Evolutionary conservation across 2,329 filamentous ascomycete species (phyloP).

Genomic region (Aspergillus udagawae): DNA sequence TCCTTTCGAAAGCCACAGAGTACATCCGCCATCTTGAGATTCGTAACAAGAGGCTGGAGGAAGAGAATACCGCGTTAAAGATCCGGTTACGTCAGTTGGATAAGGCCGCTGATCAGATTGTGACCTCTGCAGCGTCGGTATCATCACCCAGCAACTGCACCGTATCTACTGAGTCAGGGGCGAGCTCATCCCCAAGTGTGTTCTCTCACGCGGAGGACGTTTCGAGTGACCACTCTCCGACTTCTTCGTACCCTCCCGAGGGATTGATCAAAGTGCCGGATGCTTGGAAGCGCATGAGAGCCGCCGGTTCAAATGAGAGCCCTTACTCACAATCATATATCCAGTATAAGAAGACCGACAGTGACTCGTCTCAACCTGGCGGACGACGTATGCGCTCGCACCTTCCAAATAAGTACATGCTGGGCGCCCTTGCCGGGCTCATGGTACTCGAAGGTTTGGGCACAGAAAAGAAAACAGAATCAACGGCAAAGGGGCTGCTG

Average conservation of each 20-base stretch:
- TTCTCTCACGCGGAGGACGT: slow-evolving; percentile 39
- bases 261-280: slow-evolving; percentile 44
- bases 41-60: slow-evolving; percentile 73
- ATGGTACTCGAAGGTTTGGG: slow-evolving; percentile 84
- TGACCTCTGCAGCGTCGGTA: slow-evolving; percentile 34
- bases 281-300: slow-evolving; percentile 40
- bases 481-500: slow-evolving; percentile 62
- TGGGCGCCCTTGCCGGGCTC: slow-evolving; percentile 83
- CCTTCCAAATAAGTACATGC: slow-evolving; percentile 73
- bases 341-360: slow-evolving; percentile 23
- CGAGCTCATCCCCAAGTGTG: slow-evolving; percentile 37
- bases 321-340: slow-evolving; percentile 39
- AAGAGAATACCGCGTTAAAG: slow-evolving; percentile 78
- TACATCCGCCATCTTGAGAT: slow-evolving; percentile 94
- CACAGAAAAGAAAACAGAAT: slow-evolving; percentile 61
- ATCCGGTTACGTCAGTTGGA: slow-evolving; percentile 76
- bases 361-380: slow-evolving; percentile 34
- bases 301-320: slow-evolving; percentile 29
- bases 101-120: slow-evolving; percentile 47
- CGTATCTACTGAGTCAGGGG: slow-evolving; percentile 33
- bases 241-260: slow-evolving; percentile 34
- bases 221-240: slow-evolving; percentile 27
- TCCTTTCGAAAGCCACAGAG: slow-evolving; percentile 91
- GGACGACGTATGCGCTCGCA: slow-evolving; percentile 47
- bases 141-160: slow-evolving; percentile 41